Percentiles rank a stretch among this genome's conserved stretches.
Conservation (phyloP, 805 yeast genomes). For the Priceomyces haplophilus region DNA sequence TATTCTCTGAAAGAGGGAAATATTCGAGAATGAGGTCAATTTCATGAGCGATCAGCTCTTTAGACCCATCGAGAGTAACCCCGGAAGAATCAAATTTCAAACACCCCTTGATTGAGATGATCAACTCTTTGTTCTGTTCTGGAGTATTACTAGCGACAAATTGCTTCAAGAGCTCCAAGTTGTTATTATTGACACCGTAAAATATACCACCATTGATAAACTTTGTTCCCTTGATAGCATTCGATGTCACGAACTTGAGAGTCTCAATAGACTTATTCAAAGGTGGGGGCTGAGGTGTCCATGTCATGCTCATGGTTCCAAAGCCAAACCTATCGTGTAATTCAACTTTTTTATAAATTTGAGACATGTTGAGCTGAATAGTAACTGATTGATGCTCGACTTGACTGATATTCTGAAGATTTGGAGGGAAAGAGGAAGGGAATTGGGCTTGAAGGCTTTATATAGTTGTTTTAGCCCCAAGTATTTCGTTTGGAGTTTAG, state of each 20-base stretch:
- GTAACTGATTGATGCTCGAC: no score
- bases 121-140: slow-evolving; percentile 48
- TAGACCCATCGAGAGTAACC: slow-evolving; percentile 57
- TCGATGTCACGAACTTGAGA: slow-evolving; percentile 43
- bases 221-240: slow-evolving; percentile 45
- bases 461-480: no score
- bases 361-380: background rate
- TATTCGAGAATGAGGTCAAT: slow-evolving; percentile 40
- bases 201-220: slow-evolving; percentile 77
- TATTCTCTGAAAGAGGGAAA: slow-evolving; percentile 28
- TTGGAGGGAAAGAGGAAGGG: no score
- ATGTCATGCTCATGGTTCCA: slow-evolving; percentile 82
- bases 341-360: slow-evolving; percentile 1
- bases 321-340: slow-evolving; percentile 48
- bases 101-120: slow-evolving; percentile 73
- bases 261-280: slow-evolving; percentile 51
- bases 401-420: no score
- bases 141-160: slow-evolving; percentile 55
- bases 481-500: no score
- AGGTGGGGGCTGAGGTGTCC: slow-evolving; percentile 58
- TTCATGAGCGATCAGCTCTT: slow-evolving; percentile 45
- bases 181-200: slow-evolving; percentile 56
- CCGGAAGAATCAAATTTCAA: slow-evolving; percentile 21
- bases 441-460: no score
- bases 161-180: slow-evolving; percentile 53